phyloP scores from a whole-genome alignment of 805 yeast genomes.

The Metschnikowia vanudenii region DNA sequence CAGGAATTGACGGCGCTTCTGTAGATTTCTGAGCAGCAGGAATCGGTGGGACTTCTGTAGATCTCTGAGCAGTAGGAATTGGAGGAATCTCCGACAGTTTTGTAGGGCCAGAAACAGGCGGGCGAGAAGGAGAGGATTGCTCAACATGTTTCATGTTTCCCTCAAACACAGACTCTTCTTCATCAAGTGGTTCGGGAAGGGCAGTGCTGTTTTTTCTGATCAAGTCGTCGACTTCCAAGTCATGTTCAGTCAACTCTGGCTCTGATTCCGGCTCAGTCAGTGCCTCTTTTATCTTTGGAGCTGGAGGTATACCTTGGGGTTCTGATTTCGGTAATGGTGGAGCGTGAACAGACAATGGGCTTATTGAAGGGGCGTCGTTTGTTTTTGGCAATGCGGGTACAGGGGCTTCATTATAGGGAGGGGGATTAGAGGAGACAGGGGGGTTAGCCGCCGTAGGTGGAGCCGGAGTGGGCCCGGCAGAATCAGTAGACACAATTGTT shows the following conservation, averaged over 20 bases:
- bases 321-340: background rate
- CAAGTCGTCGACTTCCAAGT: conserved; percentile 4
- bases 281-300: background rate
- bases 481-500: background rate
- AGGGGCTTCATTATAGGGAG: background rate
- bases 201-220: conserved; percentile 5
- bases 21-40: no score
- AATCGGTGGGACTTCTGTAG: no score
- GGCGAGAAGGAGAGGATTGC: background rate
- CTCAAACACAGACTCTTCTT: conserved; percentile 5
- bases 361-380: background rate
- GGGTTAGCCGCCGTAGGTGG: background rate
- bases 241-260: background rate
- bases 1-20: no score
- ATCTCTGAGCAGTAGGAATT: background rate
- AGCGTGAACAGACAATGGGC: background rate
- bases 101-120: background rate
- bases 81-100: background rate
- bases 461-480: background rate
- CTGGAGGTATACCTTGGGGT: background rate
- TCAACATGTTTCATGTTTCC: conserved; percentile 8
- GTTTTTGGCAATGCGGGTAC: background rate
- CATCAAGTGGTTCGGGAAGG: conserved; percentile 6
- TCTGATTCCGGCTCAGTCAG: background rate
- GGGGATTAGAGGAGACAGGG: background rate